phyloP scores from a whole-genome alignment of 805 yeast genomes.

The Hanseniaspora taiwanica region DNA sequence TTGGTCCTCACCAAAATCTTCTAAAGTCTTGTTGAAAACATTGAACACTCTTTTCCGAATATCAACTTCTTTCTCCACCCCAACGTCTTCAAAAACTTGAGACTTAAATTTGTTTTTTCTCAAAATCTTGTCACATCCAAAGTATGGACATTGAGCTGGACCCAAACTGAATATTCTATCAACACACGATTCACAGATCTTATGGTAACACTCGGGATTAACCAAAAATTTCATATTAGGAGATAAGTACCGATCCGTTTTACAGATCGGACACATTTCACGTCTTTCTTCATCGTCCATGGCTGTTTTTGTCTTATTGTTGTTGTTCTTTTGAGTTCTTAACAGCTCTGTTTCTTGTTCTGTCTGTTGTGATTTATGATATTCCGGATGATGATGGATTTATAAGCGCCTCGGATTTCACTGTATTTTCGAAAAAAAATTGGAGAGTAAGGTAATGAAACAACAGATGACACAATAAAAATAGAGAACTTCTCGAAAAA shows the following conservation, averaged over 20 bases:
- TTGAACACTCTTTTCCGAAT: constrained; percentile 63
- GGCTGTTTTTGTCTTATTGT: background rate
- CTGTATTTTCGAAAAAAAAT: too few species aligned
- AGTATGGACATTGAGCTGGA: constrained; percentile 94
- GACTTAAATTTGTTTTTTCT: constrained; percentile 83
- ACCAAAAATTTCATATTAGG: constrained; percentile 88
- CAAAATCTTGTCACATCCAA: constrained; percentile 74
- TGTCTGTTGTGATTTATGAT: background rate
- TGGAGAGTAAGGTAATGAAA: too few species aligned
- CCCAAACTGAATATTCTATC: constrained; percentile 90
- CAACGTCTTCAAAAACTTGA: constrained; percentile 84
- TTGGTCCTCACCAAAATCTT: constrained; percentile 47
- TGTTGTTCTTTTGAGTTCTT: background rate
- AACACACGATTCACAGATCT: constrained; percentile 93
- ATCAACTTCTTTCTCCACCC: constrained; percentile 86
- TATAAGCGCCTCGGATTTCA: too few species aligned
- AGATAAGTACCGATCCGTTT: constrained; percentile 83
- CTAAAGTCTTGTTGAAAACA: constrained; percentile 68
- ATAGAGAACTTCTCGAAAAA: too few species aligned
- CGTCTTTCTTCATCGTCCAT: constrained; percentile 36
- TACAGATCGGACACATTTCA: constrained; percentile 96
- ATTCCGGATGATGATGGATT: too few species aligned
- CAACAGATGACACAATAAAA: too few species aligned
- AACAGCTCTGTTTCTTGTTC: too few species aligned
- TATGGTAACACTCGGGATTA: constrained; percentile 96